These are phyloP conservation scores for Astragalus membranaceus DNA, from an alignment of 306 rosid species.

Conservation along the genomic window DNA sequence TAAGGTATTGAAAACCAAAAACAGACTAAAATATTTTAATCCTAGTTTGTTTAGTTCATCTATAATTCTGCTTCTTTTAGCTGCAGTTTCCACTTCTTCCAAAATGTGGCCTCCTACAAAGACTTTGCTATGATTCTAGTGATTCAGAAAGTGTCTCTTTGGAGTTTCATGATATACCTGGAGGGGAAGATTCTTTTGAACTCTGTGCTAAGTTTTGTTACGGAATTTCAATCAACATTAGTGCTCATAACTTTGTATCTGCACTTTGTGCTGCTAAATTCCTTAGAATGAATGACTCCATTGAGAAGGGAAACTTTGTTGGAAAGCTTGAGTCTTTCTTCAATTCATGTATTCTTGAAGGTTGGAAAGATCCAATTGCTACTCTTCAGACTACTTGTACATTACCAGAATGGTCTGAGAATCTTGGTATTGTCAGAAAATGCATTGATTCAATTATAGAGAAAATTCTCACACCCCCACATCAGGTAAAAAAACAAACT, in stretches of 20 bases:
- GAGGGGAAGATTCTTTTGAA: constrained; percentile 91
- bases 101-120: constrained; percentile 78
- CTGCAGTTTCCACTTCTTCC: constrained; percentile 85
- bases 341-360: constrained; percentile 76
- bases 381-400: constrained; percentile 59
- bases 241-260: constrained; percentile 78
- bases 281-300: constrained; percentile 73
- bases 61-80: constrained; percentile 39
- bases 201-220: constrained; percentile 90
- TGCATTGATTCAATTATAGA: constrained; percentile 86
- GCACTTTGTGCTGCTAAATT: constrained; percentile 86
- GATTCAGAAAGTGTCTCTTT: constrained; percentile 42
- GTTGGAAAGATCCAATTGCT: constrained; percentile 90
- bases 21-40: background rate
- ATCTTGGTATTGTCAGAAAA: constrained; percentile 76
- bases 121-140: constrained; percentile 61
- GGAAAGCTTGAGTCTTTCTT: constrained; percentile 83
- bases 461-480: constrained; percentile 74
- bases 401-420: constrained; percentile 82
- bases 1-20: background rate
- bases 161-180: constrained; percentile 84
- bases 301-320: constrained; percentile 69
- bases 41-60: constrained; percentile 11
- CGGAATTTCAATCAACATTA: constrained; percentile 75
- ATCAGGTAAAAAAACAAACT: constrained; percentile 44